Evolutionary conservation across 169 alveolate genomes (phyloP).

Genomic region (Toxoplasma gondii): DNA sequence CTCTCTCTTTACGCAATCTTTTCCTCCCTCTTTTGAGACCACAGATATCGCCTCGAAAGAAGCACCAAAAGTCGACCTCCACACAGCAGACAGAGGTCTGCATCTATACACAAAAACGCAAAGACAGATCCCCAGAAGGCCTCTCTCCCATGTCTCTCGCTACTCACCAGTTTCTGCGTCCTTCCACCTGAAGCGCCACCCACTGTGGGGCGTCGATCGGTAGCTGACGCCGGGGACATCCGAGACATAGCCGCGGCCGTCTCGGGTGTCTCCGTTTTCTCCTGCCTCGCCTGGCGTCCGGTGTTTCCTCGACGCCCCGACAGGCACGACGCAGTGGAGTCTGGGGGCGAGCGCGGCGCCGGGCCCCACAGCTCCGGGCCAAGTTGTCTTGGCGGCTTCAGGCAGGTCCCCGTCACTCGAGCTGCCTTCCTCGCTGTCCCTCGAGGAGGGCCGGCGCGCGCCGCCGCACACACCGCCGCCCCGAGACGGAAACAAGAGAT

Average conservation of each 20-base stretch:
- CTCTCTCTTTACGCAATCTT: too few relatives aligned
- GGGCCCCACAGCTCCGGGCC: background rate
- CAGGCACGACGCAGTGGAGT: slow-evolving; percentile 2
- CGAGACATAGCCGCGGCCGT: background rate
- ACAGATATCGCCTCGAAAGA: too few relatives aligned
- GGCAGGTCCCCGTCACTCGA: background rate
- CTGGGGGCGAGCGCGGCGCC: background rate
- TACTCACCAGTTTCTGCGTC: slow-evolving; percentile 53
- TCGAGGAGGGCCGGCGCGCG: background rate
- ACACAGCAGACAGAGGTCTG: too few relatives aligned
- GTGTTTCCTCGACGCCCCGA: background rate
- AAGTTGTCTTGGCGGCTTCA: background rate
- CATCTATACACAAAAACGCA: too few relatives aligned
- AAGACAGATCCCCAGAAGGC: too few relatives aligned
- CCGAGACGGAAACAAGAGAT: background rate
- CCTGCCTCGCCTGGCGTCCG: background rate
- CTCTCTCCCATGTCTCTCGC: too few relatives aligned
- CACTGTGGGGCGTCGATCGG: slow-evolving; percentile 28
- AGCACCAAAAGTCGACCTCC: too few relatives aligned
- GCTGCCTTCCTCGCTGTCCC: slow-evolving; percentile 3
- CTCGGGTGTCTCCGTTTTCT: background rate
- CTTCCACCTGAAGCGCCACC: slow-evolving; percentile 53
- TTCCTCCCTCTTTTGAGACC: too few relatives aligned
- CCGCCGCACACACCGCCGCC: background rate
- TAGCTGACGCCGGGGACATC: slow-evolving; percentile 31